Evolutionary conservation across 1,284 basidiomycete genomes (phyloP).

Genomic region (Cutaneotrichosporon sp.): DNA sequence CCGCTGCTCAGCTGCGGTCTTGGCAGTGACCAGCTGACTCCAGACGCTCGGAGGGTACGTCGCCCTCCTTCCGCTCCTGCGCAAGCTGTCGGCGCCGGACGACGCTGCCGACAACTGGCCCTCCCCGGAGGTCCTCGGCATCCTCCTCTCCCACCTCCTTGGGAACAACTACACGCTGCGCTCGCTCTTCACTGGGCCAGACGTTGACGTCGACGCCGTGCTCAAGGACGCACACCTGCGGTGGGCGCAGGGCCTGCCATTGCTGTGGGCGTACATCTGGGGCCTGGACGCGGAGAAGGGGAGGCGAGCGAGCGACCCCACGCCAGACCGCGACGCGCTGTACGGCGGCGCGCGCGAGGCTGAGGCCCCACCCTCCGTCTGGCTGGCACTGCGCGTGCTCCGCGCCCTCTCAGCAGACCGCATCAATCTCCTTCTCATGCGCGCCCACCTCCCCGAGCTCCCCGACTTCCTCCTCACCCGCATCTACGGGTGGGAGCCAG

Average conservation of each 20-base stretch:
- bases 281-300: slow-evolving; percentile 11
- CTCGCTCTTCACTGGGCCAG: slow-evolving; percentile 26
- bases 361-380: slow-evolving; percentile 19
- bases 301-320: neutral
- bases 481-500: slow-evolving; percentile 34
- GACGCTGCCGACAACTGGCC: neutral
- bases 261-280: slow-evolving; percentile 45
- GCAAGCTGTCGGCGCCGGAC: slow-evolving; percentile 12
- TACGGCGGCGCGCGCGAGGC: slow-evolving; percentile 8
- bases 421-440: slow-evolving; percentile 35
- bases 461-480: slow-evolving; percentile 39
- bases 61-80: slow-evolving; percentile 25
- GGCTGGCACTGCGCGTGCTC: slow-evolving; percentile 33
- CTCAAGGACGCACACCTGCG: slow-evolving; percentile 35
- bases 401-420: slow-evolving; percentile 21
- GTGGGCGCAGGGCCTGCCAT: slow-evolving; percentile 30
- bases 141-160: slow-evolving; percentile 44
- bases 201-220: slow-evolving; percentile 15
- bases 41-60: slow-evolving; percentile 38
- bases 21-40: neutral
- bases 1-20: neutral
- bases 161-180: slow-evolving; percentile 46
- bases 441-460: slow-evolving; percentile 34
- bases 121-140: slow-evolving; percentile 28
- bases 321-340: neutral